These are phyloP conservation scores for Vitis rupestris DNA, from an alignment of 164 flowering plant species.

Conservation along the genomic window DNA sequence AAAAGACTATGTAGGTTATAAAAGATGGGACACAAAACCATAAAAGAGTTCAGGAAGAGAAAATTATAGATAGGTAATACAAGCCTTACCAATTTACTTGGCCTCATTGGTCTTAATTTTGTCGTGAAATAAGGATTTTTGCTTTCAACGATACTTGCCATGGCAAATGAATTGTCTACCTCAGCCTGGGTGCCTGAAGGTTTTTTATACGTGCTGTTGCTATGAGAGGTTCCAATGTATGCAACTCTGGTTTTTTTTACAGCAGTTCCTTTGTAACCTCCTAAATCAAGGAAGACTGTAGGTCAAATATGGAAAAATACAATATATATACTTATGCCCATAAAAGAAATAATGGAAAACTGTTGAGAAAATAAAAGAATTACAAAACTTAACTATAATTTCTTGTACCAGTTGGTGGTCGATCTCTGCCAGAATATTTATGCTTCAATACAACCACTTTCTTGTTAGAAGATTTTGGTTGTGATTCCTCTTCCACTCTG, in stretches of 20 bases:
- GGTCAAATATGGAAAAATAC: background rate
- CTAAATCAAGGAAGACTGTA: background rate
- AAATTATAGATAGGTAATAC: background rate
- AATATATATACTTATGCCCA: too few relatives aligned
- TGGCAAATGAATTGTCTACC: background rate
- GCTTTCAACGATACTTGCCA: background rate
- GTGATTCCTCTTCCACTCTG: background rate
- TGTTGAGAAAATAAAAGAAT: background rate
- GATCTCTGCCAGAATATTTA: background rate
- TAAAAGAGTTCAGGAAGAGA: background rate
- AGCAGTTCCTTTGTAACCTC: background rate
- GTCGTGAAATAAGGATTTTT: slow-evolving; percentile 15
- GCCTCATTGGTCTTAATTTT: background rate
- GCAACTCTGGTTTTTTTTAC: background rate
- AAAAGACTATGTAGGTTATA: slow-evolving; percentile 1
- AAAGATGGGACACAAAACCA: background rate
- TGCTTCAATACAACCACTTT: background rate
- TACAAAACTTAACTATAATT: background rate
- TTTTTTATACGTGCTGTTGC: background rate
- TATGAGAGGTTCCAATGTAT: background rate
- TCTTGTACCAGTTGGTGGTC: background rate
- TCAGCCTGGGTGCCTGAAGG: background rate
- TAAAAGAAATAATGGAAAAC: too few relatives aligned
- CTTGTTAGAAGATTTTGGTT: background rate
- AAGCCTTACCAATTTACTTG: slow-evolving; percentile 11